Conservation (phyloP, 2,329 filamentous ascomycete species). For the Thermomyces lanuginosus region DNA sequence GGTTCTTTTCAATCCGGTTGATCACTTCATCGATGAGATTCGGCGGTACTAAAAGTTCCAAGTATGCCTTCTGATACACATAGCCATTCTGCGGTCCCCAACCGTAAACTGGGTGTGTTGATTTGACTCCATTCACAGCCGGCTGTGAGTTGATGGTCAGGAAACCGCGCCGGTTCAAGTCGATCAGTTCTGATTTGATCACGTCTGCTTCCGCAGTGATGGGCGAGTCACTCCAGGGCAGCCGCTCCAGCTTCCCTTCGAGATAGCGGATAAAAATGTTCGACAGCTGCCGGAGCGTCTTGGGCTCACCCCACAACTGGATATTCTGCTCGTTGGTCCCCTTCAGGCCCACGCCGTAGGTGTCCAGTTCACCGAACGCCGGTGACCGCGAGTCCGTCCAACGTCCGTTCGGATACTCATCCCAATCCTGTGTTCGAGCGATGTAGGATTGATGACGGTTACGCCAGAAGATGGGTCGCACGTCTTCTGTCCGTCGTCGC, state of each 20-base stretch:
- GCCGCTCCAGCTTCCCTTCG: constrained; percentile 57
- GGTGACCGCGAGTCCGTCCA: constrained; percentile 96
- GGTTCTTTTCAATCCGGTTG: constrained; percentile 56
- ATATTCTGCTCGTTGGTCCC: constrained; percentile 93
- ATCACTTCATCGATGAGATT: constrained; percentile 63
- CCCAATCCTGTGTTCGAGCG: constrained; percentile 91
- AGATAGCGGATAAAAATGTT: constrained; percentile 75
- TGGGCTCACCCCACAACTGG: constrained; percentile 82
- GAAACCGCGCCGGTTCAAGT: constrained; percentile 71
- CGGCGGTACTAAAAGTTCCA: constrained; percentile 77
- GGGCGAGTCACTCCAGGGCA: constrained; percentile 88
- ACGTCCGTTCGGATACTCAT: constrained; percentile 95
- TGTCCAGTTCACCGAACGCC: constrained; percentile 86
- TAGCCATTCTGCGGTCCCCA: constrained; percentile 94
- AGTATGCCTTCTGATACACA: constrained; percentile 95
- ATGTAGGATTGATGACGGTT: constrained; percentile 95
- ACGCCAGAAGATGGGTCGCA: constrained; percentile 96
- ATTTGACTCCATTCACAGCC: constrained; percentile 79
- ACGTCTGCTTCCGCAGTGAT: constrained; percentile 67
- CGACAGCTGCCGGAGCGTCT: constrained; percentile 62
- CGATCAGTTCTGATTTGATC: constrained; percentile 61
- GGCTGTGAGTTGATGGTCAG: constrained; percentile 97
- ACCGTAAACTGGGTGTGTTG: constrained; percentile 68
- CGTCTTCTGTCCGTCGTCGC: constrained; percentile 79
- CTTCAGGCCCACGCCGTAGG: constrained; percentile 83